phyloP scores from a whole-genome alignment of 2,329 filamentous ascomycete genomes.

The Xylariaceae sp. region DNA sequence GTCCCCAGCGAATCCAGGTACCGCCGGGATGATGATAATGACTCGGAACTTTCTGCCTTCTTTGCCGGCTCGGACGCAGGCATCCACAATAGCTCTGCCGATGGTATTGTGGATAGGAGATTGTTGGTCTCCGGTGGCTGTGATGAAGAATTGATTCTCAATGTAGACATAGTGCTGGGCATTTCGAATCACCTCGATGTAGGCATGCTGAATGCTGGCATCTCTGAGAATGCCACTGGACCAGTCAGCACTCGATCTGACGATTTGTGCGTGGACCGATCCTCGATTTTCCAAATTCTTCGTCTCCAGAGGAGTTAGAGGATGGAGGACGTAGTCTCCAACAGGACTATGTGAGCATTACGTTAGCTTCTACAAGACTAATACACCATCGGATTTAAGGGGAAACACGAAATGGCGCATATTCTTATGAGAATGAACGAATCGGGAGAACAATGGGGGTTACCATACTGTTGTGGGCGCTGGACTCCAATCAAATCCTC shows the following conservation, averaged over 20 bases:
- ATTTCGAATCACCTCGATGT: constrained; percentile 75
- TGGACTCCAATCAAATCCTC: constrained; percentile 87
- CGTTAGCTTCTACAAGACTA: constrained; percentile 2
- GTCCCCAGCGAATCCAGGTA: constrained; percentile 92
- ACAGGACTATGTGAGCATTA: constrained; percentile 51
- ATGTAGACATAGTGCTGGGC: constrained; percentile 95
- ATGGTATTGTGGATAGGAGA: constrained; percentile 81
- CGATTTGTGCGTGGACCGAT: constrained; percentile 73
- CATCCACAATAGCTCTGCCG: constrained; percentile 84
- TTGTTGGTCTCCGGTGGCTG: constrained; percentile 85
- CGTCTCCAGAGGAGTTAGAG: constrained; percentile 60
- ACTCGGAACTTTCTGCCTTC: constrained; percentile 84
- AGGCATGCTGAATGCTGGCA: constrained; percentile 82
- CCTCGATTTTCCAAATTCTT: constrained; percentile 64
- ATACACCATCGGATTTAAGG: not conserved
- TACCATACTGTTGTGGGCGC: constrained; percentile 61
- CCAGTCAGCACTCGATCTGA: constrained; percentile 91
- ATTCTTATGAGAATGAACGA: not conserved
- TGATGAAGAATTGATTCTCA: constrained; percentile 98
- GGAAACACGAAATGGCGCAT: not conserved
- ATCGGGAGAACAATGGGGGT: not conserved
- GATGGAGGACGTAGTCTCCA: constrained; percentile 80
- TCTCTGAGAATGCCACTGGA: constrained; percentile 83
- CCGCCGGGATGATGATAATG: constrained; percentile 83
- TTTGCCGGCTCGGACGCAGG: constrained; percentile 72